phyloP scores from a whole-genome alignment of 1,139 yeast genomes.

The Arxiozyma telluris region DNA sequence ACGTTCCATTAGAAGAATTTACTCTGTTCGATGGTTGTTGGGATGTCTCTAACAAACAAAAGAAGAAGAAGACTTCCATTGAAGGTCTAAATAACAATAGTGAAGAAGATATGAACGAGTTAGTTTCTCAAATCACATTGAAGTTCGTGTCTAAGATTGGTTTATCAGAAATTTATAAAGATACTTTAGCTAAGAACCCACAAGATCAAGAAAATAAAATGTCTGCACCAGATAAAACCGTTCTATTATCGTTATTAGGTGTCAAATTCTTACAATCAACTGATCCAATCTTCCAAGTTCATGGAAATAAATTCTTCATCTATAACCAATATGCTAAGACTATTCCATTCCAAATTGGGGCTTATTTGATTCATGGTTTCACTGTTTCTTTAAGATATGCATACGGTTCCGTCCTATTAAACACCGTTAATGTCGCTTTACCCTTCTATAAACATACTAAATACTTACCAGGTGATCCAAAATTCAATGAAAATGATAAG shows the following conservation, averaged over 20 bases:
- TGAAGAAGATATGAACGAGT: slow-evolving; percentile 5
- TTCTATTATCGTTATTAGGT: slow-evolving; percentile 14
- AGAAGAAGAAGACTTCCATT: slow-evolving; percentile 6
- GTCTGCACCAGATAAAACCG: slow-evolving; percentile 14
- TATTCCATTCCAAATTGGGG: slow-evolving; percentile 16
- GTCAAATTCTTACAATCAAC: slow-evolving; percentile 12
- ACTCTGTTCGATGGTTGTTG: slow-evolving; percentile 19
- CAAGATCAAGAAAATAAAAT: slow-evolving; percentile 17
- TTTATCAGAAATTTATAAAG: slow-evolving; percentile 16
- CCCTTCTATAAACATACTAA: slow-evolving; percentile 18
- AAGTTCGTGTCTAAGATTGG: slow-evolving; percentile 14
- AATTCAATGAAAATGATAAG: slow-evolving; percentile 12
- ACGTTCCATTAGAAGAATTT: slow-evolving; percentile 18
- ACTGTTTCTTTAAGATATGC: slow-evolving; percentile 16
- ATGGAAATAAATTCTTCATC: slow-evolving; percentile 18
- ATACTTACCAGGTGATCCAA: slow-evolving; percentile 18
- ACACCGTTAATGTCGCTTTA: slow-evolving; percentile 13
- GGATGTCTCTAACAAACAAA: slow-evolving; percentile 15
- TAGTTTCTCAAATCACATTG: slow-evolving; percentile 12
- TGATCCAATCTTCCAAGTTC: slow-evolving; percentile 15
- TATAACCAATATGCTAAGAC: slow-evolving; percentile 11
- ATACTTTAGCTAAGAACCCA: slow-evolving; percentile 11
- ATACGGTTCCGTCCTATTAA: slow-evolving; percentile 16
- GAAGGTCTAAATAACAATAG: slow-evolving; percentile 5
- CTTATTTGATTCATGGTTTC: slow-evolving; percentile 16